Conservation (phyloP, 441 rosid genomes). For the Rhodomyrtus psidioides region DNA sequence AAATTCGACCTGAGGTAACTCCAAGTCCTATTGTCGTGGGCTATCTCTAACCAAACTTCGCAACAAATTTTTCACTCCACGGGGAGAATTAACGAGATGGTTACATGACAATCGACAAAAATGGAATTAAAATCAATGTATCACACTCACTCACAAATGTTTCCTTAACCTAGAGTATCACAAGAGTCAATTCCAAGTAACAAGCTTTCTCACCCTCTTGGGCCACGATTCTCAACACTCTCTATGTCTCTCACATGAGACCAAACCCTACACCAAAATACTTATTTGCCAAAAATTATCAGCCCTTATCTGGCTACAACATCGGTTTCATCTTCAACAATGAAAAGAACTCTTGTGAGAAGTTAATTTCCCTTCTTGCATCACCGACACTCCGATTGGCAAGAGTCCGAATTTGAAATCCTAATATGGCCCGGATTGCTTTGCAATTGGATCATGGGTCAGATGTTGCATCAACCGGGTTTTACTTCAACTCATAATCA, state of each 20-base stretch:
- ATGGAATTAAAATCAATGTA: not conserved
- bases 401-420: no score
- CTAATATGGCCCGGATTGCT: no score
- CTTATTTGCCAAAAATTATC: not conserved
- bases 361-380: no score
- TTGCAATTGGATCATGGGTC: no score
- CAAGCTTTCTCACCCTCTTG: not conserved
- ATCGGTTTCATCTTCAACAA: not conserved
- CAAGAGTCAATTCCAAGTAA: not conserved
- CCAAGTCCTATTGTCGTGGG: no score
- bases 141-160: not conserved
- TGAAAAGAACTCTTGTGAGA: not conserved
- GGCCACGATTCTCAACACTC: conserved; percentile 5
- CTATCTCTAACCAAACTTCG: no score
- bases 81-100: not conserved
- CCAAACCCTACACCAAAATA: not conserved
- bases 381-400: no score
- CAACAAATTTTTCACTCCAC: no score
- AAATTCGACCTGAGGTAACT: no score
- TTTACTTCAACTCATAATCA: no score
- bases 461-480: no score
- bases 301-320: no score
- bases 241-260: conserved; percentile 38
- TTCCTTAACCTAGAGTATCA: not conserved
- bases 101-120: not conserved